Conservation (phyloP, 75 land plant genomes). For the Ceratopteris richardii region DNA sequence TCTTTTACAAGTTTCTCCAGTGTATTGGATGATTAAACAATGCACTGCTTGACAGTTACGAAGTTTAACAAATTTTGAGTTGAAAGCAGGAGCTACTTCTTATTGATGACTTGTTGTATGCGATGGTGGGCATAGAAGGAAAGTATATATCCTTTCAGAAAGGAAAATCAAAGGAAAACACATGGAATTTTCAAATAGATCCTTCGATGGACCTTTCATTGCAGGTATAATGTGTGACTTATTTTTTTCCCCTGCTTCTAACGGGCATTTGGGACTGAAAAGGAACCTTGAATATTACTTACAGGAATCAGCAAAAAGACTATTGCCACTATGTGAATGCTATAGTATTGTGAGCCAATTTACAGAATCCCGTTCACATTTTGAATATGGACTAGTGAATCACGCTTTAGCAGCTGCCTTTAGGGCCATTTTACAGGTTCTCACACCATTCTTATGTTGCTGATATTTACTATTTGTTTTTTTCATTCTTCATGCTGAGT, state of each 20-base stretch:
- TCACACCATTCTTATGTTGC: not conserved
- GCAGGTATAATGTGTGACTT: slow-evolving; percentile 40
- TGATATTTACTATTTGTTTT: no score
- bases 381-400: slow-evolving; percentile 83
- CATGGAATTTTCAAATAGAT: slow-evolving; percentile 58
- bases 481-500: no score
- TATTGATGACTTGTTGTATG: slow-evolving; percentile 82
- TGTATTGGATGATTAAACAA: no score
- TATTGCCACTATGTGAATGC: slow-evolving; percentile 85
- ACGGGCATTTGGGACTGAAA: not conserved
- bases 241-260: not conserved
- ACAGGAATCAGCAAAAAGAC: slow-evolving; percentile 70
- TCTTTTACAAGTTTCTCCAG: no score
- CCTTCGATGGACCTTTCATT: slow-evolving; percentile 82
- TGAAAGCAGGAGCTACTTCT: slow-evolving; percentile 69
- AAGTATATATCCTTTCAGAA: slow-evolving; percentile 54
- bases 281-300: not conserved
- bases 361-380: slow-evolving; percentile 80
- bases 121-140: slow-evolving; percentile 94
- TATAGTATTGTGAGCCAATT: slow-evolving; percentile 65
- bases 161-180: slow-evolving; percentile 44
- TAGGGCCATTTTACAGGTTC: slow-evolving; percentile 79
- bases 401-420: slow-evolving; percentile 96
- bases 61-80: not conserved
- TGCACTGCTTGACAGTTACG: no score